phyloP scores from a whole-genome alignment of 1,139 yeast species.

The Pichia sp. region DNA sequence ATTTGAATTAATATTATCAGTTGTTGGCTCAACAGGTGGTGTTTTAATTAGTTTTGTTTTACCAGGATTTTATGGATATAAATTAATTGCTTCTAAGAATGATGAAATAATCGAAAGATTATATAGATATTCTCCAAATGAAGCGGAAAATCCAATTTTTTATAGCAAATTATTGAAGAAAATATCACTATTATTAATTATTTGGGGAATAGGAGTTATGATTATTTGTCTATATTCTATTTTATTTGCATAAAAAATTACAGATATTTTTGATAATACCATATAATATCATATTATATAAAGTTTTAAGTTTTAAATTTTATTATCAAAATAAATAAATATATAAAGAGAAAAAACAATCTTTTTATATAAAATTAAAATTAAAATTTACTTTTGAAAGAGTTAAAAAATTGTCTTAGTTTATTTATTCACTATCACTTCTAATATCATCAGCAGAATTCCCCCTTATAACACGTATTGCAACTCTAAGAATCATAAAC shows the following conservation, averaged over 20 bases:
- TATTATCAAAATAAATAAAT: no score
- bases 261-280: no score
- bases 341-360: no score
- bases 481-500: constrained; percentile 64
- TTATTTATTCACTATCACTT: constrained; percentile 61
- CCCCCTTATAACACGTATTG: constrained; percentile 63
- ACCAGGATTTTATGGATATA: constrained; percentile 55
- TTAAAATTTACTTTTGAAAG: no score
- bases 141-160: constrained; percentile 22
- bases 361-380: no score
- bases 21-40: constrained; percentile 60
- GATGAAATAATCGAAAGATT: constrained; percentile 19
- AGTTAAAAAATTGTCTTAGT: no score
- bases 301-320: no score
- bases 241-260: constrained; percentile 13
- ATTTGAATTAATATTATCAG: constrained; percentile 50
- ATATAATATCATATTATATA: no score
- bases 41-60: constrained; percentile 53
- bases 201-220: constrained; percentile 55
- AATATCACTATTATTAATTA: constrained; percentile 43
- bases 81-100: constrained; percentile 33
- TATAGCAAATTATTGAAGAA: constrained; percentile 24
- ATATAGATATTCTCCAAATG: constrained; percentile 18
- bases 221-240: constrained; percentile 38
- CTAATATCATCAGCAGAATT: constrained; percentile 76